A percentile compares a stretch with the other conserved stretches of the same genome.
Conservation (phyloP, 1,284 basidiomycete genomes). For the Fomes fomentarius region DNA sequence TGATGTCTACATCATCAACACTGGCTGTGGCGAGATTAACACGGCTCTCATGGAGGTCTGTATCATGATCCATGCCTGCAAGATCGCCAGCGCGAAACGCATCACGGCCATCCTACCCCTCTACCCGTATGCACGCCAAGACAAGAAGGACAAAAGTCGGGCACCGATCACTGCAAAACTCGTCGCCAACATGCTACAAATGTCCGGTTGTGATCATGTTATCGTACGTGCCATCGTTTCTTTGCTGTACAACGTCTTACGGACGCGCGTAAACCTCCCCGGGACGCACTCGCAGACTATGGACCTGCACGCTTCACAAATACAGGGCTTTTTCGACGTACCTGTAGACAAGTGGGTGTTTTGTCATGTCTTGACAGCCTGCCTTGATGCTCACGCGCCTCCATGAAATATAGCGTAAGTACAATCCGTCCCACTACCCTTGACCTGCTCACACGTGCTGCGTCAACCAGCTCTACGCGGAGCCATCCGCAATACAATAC, state of each 20-base stretch:
- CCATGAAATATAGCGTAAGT: constrained; percentile 51
- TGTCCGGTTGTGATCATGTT: constrained; percentile 97
- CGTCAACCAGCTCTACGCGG: constrained; percentile 83
- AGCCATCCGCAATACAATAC: constrained; percentile 95
- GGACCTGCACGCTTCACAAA: constrained; percentile 98
- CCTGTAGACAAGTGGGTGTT: constrained; percentile 96
- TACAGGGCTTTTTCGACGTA: constrained; percentile 99
- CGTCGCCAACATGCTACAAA: constrained; percentile 98
- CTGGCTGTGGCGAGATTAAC: constrained; percentile 85
- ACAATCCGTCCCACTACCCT: constrained; percentile 18
- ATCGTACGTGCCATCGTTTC: constrained; percentile 67
- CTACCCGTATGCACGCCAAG: constrained; percentile 95
- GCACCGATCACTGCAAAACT: constrained; percentile 99
- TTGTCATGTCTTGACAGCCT: constrained; percentile 16
- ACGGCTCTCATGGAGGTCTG: constrained; percentile 95
- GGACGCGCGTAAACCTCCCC: not conserved
- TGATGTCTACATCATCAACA: constrained; percentile 99
- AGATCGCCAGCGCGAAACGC: constrained; percentile 93
- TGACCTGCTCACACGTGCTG: constrained; percentile 29
- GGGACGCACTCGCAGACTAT: constrained; percentile 71
- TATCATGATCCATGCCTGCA: constrained; percentile 99
- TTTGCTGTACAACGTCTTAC: constrained; percentile 1
- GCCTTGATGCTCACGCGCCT: constrained; percentile 24
- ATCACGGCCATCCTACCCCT: constrained; percentile 97
- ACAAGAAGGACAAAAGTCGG: constrained; percentile 99